These are phyloP conservation scores for Cardamine occulta DNA, from an alignment of 345 rosid genomes.

Conservation along the genomic window DNA sequence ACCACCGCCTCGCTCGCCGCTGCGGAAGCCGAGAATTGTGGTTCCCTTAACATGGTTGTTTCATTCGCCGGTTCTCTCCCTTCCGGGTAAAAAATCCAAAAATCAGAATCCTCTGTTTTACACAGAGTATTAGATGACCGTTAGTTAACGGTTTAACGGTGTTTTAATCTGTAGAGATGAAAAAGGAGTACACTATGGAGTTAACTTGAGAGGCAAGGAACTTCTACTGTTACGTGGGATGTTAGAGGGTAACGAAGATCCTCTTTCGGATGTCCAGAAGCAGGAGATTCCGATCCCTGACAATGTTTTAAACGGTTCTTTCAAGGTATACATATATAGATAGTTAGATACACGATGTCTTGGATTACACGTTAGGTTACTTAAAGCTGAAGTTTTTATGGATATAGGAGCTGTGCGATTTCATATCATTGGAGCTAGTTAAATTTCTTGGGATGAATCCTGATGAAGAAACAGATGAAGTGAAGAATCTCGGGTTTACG, in stretches of 20 bases:
- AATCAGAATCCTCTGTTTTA: neutral
- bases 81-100: constrained; percentile 50
- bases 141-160: neutral
- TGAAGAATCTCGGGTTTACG: constrained; percentile 53
- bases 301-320: constrained; percentile 42
- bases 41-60: constrained; percentile 55
- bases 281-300: constrained; percentile 57
- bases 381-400: neutral
- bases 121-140: neutral
- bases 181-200: constrained; percentile 63
- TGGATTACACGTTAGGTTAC: constrained; percentile 19
- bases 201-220: constrained; percentile 54
- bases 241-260: constrained; percentile 57
- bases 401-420: constrained; percentile 53
- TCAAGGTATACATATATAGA: constrained; percentile 44
- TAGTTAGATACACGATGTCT: neutral
- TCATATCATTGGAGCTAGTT: constrained; percentile 52
- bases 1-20: constrained; percentile 43
- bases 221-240: constrained; percentile 53
- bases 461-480: constrained; percentile 16
- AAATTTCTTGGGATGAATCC: constrained; percentile 52
- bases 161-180: constrained; percentile 47
- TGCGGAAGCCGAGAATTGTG: constrained; percentile 6
- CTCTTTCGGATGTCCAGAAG: constrained; percentile 53
- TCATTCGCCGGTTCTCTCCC: constrained; percentile 54